Conservation (phyloP, 1,284 basidiomycete genomes). For the Irpex sp. region DNA sequence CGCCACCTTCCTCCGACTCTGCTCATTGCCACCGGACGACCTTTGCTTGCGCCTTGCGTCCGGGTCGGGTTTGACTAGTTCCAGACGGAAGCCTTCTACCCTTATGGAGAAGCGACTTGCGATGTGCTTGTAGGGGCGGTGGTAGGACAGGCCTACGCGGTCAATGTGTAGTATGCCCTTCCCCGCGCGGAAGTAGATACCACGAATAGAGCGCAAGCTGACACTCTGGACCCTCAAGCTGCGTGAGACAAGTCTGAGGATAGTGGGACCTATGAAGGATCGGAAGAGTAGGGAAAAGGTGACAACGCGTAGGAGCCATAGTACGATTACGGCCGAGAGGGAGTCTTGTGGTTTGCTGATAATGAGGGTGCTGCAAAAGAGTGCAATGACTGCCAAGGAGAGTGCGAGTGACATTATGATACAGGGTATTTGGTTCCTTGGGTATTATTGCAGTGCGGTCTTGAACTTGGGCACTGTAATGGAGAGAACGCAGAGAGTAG, state of each 20-base stretch:
- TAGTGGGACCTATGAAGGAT: constrained; percentile 60
- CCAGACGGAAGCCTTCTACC: constrained; percentile 56
- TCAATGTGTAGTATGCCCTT: constrained; percentile 54
- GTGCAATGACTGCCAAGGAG: constrained; percentile 11
- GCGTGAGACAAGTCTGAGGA: constrained; percentile 53
- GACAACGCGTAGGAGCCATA: constrained; percentile 47
- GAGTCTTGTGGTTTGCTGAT: constrained; percentile 22
- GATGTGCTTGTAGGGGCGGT: constrained; percentile 39
- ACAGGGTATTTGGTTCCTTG: background rate
- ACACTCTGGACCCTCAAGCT: constrained; percentile 66
- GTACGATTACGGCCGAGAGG: constrained; percentile 36
- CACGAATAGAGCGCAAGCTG: constrained; percentile 71
- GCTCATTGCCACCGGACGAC: constrained; percentile 2
- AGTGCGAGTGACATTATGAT: background rate
- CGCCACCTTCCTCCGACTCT: constrained; percentile 16
- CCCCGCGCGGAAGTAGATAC: constrained; percentile 61
- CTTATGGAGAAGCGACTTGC: constrained; percentile 54
- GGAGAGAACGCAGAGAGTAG: background rate
- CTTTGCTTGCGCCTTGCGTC: background rate
- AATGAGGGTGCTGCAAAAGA: constrained; percentile 25
- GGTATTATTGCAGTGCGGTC: background rate
- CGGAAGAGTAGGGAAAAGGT: constrained; percentile 56
- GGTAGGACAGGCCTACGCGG: constrained; percentile 59
- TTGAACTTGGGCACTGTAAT: no score
- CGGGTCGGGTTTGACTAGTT: constrained; percentile 34